A percentile compares a stretch with the other conserved stretches of the same genome.
phyloP scores from a whole-genome alignment of 805 yeast species.

The Saturnispora sanitii region DNA sequence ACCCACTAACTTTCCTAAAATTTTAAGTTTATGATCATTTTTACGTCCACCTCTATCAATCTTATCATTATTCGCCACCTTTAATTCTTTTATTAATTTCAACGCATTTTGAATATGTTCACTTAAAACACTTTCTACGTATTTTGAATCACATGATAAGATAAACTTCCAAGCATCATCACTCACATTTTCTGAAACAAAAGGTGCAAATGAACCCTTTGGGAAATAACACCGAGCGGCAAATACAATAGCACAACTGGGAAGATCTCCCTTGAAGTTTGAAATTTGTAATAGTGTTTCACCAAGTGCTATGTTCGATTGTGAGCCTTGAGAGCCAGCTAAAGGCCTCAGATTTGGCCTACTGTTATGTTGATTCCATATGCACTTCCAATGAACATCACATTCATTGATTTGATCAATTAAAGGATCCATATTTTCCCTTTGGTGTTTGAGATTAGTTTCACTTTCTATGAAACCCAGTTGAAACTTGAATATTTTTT shows the following conservation, averaged over 20 bases:
- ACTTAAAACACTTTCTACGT: background rate
- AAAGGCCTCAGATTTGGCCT: background rate
- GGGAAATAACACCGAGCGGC: conserved; percentile 1
- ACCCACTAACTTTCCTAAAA: conserved; percentile 12
- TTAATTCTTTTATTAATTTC: background rate
- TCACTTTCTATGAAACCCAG: background rate
- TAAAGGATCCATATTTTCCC: background rate
- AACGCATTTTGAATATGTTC: background rate
- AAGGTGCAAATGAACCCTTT: conserved; percentile 4
- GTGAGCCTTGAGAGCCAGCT: background rate
- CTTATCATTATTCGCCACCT: conserved; percentile 3
- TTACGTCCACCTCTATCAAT: conserved; percentile 8
- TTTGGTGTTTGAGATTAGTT: background rate
- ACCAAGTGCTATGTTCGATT: background rate
- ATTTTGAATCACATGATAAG: background rate
- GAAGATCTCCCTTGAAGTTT: no score
- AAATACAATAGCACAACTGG: background rate
- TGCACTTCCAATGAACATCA: background rate
- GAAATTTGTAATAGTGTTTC: background rate
- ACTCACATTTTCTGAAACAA: background rate
- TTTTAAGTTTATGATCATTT: conserved; percentile 3
- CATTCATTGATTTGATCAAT: background rate
- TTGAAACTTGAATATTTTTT: background rate
- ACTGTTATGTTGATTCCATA: background rate
- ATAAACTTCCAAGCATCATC: background rate